phyloP scores from a whole-genome alignment of 2,329 filamentous ascomycete species.

The Raffaelea deltoideospora region DNA sequence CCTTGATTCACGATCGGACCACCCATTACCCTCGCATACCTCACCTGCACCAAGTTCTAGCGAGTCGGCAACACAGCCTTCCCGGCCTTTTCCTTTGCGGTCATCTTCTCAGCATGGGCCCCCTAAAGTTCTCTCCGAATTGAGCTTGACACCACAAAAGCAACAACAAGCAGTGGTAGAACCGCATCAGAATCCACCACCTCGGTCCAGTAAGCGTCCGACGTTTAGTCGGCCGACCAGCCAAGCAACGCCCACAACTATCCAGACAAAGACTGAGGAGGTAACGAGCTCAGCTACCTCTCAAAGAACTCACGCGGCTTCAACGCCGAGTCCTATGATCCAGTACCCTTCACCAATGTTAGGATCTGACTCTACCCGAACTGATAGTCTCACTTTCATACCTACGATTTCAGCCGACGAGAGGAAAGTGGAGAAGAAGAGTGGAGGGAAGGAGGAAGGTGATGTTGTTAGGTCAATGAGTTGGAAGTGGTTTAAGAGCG shows the following conservation, averaged over 20 bases:
- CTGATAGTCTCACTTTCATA: slow-evolving; percentile 66
- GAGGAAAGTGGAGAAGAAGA: slow-evolving; percentile 57
- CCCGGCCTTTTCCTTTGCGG: slow-evolving; percentile 31
- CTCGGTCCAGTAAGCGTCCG: slow-evolving; percentile 17
- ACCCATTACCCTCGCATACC: too few species aligned
- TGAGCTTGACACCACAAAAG: slow-evolving; percentile 2
- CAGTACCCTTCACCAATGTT: slow-evolving; percentile 53
- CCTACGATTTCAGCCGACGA: slow-evolving; percentile 57
- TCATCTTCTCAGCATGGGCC: slow-evolving; percentile 37
- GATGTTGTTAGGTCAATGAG: slow-evolving; percentile 60
- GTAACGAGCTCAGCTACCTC: too few species aligned
- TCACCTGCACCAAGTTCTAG: neutral
- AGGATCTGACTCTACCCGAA: slow-evolving; percentile 50
- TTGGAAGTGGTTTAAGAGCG: slow-evolving; percentile 73
- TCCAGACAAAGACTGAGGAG: too few species aligned
- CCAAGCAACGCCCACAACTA: too few species aligned
- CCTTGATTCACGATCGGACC: too few species aligned
- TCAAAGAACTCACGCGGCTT: too few species aligned
- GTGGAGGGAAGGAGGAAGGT: slow-evolving; percentile 51
- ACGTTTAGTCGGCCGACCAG: slow-evolving; percentile 3
- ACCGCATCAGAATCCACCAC: slow-evolving; percentile 13
- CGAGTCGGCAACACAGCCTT: slow-evolving; percentile 5
- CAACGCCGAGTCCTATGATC: slow-evolving; percentile 52
- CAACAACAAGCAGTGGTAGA: slow-evolving; percentile 6
- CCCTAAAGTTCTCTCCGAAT: slow-evolving; percentile 24